phyloP scores from a whole-genome alignment of 106 monocot species.

The Gastrodia elata region DNA sequence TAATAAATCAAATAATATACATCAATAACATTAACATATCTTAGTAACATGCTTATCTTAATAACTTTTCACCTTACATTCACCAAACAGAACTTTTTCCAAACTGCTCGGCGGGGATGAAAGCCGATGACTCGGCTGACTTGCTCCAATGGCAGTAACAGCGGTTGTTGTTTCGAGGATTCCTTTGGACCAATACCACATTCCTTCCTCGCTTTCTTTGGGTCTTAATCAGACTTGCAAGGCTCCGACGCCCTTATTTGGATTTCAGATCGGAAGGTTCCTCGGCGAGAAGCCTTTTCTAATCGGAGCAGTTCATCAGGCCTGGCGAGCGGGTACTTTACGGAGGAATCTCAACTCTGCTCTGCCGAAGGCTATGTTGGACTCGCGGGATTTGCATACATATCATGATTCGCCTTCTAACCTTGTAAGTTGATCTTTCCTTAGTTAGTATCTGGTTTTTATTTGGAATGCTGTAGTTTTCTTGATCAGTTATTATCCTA shows the following conservation, averaged over 20 bases:
- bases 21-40: too few species aligned
- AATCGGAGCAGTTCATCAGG: not conserved
- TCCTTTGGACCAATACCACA: not conserved
- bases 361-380: not conserved
- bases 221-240: not conserved
- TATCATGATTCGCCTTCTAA: not conserved
- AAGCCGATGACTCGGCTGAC: not conserved
- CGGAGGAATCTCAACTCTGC: not conserved
- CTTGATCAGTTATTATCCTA: not conserved
- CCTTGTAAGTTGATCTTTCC: not conserved
- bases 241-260: not conserved
- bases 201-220: not conserved
- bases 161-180: slow-evolving; percentile 1
- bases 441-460: not conserved
- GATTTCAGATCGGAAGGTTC: not conserved
- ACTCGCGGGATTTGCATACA: not conserved
- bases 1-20: too few species aligned
- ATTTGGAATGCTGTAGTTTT: not conserved
- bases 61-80: too few species aligned
- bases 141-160: not conserved
- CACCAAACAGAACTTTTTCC: too few species aligned
- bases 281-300: not conserved
- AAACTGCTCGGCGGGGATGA: too few species aligned
- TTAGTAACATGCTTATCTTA: too few species aligned
- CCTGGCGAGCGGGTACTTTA: not conserved